These are phyloP conservation scores for Rehmannia glutinosa DNA, from an alignment of 257 asterid species.

Conservation along the genomic window DNA sequence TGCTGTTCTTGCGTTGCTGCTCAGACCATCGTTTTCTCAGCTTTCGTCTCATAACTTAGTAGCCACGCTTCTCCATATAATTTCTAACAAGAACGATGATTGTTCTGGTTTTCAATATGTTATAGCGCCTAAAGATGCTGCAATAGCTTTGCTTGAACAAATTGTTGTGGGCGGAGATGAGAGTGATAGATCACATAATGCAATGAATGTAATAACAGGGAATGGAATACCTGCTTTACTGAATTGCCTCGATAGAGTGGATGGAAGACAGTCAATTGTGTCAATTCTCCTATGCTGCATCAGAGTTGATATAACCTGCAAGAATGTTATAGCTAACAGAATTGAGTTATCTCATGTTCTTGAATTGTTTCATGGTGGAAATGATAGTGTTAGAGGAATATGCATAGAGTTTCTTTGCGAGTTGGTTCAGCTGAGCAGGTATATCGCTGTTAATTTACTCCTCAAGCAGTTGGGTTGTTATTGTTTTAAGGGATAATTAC, in stretches of 20 bases:
- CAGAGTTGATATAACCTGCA: constrained; percentile 51
- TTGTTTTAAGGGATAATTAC: too few relatives aligned
- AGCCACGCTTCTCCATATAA: constrained; percentile 38
- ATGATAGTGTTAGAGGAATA: constrained; percentile 45
- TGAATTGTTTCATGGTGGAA: constrained; percentile 70
- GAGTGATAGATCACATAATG: constrained; percentile 34
- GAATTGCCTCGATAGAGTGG: constrained; percentile 49
- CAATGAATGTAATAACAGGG: constrained; percentile 37
- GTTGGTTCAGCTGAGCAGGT: constrained; percentile 70
- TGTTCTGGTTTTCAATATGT: constrained; percentile 31
- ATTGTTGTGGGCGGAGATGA: constrained; percentile 65
- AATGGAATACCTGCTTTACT: constrained; percentile 57
- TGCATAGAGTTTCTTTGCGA: constrained; percentile 71
- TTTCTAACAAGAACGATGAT: constrained; percentile 50
- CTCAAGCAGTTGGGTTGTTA: too few relatives aligned
- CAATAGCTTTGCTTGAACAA: constrained; percentile 57
- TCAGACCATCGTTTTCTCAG: constrained; percentile 61
- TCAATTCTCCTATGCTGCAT: constrained; percentile 60
- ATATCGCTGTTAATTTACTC: not conserved
- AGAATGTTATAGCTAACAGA: constrained; percentile 45
- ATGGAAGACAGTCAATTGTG: constrained; percentile 44
- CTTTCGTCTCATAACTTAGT: constrained; percentile 47
- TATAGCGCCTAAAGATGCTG: constrained; percentile 72
- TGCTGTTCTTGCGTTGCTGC: constrained; percentile 50
- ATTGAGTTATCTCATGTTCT: constrained; percentile 62